Evolutionary conservation across 495 filamentous ascomycete species (phyloP), one percentile per base, ranked within the genome.

Genomic region (Trichoderma parareesei): DNA sequence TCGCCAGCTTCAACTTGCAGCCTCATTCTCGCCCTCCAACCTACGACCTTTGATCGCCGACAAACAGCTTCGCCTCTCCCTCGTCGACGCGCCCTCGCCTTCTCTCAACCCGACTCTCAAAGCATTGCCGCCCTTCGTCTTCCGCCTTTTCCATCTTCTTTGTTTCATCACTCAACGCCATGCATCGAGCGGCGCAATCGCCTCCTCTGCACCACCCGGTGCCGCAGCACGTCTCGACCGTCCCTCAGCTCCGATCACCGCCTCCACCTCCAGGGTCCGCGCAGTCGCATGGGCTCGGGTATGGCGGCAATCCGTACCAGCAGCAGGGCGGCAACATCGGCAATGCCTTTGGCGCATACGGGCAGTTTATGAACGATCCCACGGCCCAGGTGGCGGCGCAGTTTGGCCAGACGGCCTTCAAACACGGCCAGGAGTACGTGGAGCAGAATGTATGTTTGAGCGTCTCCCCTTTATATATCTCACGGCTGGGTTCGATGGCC

Each of bases 201-300:
- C 94, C 94, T 71, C 95, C 94, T 49, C 88, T 99, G 67, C 94
- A 99, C 78, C 94, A 99, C 75, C 94, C 94, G 38, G 93, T 98
- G 57, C 95, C 95, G 57, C 95, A 98, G 72, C 95, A 98, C 83
- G 93, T 98, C 64, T 97, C 95, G 69, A 96, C 93, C 61, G 95
- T 99, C 60, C 94, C 94, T n/a, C 93, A 97, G 79, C 89, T 99
- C 76, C 89, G 96, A 79, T 98, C 94, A 63, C 94, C 94, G 43
- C 94, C 94, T 41, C 94, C 91, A 53, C 93, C 90, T 2, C 79
- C 74, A 18, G 75, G 81, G 64, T 82, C 90, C 42, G 91, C 92
- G 74, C 86, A 89, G 63, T 83, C 85, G 61, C 61, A 63, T 13
- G 42, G 49, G 61, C 83, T 84, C 67, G 80, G 85, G 60, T 90